Evolutionary conservation across 140 eudicot species (phyloP), one percentile per base, ranked within the genome.

Genomic region (Stevia rebaudiana): DNA sequence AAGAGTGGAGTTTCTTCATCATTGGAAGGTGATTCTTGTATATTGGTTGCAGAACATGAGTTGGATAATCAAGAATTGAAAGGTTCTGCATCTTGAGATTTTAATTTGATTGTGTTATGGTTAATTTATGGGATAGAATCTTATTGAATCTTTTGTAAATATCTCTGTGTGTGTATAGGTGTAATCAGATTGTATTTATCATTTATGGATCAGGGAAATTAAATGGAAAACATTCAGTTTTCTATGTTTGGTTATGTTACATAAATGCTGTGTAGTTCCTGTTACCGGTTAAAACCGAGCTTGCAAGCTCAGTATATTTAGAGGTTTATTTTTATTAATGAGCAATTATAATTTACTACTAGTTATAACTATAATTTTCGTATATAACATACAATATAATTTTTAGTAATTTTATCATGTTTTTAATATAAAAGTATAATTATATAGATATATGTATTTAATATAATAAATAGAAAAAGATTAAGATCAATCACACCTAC

Each of bases 41-140:
- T 91, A 36, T 69, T 91, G 79, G 86, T 91, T 9, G 98, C 98
- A 1, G 98, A 91, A 83, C 96, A 87, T 81, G 89, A 84, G 79
- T 76, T 91, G 61, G 98, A 91, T 56, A 71, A 68, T 66, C 98
- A 87, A 71, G 84, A 81, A 73, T 81, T 85, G 25, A 74, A 79
- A 77, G 95, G 86, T 65, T 81, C 98, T 52, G 89, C 96, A 54
- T 91, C 98, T 54, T 91, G 80, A 82, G 41, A 21, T 74, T 8
- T 11, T 17, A 36, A 36, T 4, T 48, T 59, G 48, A 53, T 31
- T 11, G 0, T 54, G 31, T 57, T 46, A 3, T 61, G 64, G 49
- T 36, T 36, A 55, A 17, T 25, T 33, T 11, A 11, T 19, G 51
- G 52, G 51, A 12, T 25, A 49, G 42, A 8, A 64, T 58, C 8